Evolutionary conservation across 2,329 filamentous ascomycete genomes (phyloP).

Genomic region (Lasiodiplodia sp.): DNA sequence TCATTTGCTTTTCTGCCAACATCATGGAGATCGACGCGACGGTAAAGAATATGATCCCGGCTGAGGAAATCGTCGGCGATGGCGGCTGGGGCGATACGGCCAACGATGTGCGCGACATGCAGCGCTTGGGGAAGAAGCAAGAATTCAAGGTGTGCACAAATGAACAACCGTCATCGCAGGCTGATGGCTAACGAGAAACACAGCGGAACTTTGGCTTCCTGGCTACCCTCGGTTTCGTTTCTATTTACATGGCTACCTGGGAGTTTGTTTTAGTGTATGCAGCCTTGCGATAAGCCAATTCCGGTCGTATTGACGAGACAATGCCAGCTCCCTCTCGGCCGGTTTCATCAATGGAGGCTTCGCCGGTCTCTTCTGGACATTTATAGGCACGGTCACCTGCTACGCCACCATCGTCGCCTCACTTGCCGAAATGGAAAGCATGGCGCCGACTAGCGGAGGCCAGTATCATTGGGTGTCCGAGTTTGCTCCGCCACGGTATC

Average conservation of each 20-base stretch:
- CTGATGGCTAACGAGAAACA: not conserved
- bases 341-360: slow-evolving; percentile 33
- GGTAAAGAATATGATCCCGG: slow-evolving; percentile 10
- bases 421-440: slow-evolving; percentile 32
- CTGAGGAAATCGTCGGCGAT: slow-evolving; percentile 15
- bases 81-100: slow-evolving; percentile 29
- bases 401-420: slow-evolving; percentile 32
- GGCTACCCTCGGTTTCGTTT: slow-evolving; percentile 61
- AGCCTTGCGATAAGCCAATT: not conserved
- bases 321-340: slow-evolving; percentile 27
- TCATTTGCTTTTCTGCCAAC: not conserved
- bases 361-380: slow-evolving; percentile 33
- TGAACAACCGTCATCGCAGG: not conserved
- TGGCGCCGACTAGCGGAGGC: slow-evolving; percentile 31
- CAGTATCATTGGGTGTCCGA: slow-evolving; percentile 33
- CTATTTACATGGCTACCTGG: slow-evolving; percentile 63
- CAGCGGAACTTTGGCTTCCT: slow-evolving; percentile 59
- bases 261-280: slow-evolving; percentile 54
- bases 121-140: slow-evolving; percentile 59
- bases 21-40: not conserved
- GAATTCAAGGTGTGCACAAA: slow-evolving; percentile 50
- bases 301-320: not conserved
- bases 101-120: slow-evolving; percentile 48
- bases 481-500: slow-evolving; percentile 31
- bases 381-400: slow-evolving; percentile 30